These are phyloP conservation scores for Wickerhamomyces mucosus DNA, from an alignment of 805 yeast genomes.

Conservation along the genomic window DNA sequence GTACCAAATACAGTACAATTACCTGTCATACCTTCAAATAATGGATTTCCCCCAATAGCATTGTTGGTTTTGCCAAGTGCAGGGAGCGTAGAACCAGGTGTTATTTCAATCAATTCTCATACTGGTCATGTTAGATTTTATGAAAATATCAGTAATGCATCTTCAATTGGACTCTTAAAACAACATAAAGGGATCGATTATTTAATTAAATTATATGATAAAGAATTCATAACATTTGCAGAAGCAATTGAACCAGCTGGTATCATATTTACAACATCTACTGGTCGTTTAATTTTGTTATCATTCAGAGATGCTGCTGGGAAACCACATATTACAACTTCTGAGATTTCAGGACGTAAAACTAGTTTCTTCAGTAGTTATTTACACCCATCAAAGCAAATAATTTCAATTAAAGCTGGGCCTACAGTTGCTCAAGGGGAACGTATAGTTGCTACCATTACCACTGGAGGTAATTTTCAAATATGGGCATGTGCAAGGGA, in stretches of 20 bases:
- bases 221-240: slow-evolving; percentile 49
- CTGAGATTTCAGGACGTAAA: slow-evolving; percentile 20
- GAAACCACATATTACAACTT: slow-evolving; percentile 33
- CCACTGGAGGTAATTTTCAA: slow-evolving; percentile 35
- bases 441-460: slow-evolving; percentile 30
- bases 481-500: slow-evolving; percentile 39
- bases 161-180: slow-evolving; percentile 50
- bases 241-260: slow-evolving; percentile 70
- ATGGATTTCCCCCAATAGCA: slow-evolving; percentile 38
- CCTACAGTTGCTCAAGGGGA: slow-evolving; percentile 41
- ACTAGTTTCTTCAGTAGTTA: slow-evolving; percentile 25
- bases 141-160: slow-evolving; percentile 66
- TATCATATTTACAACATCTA: slow-evolving; percentile 56
- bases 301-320: slow-evolving; percentile 62
- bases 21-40: slow-evolving; percentile 21
- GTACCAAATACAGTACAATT: slow-evolving; percentile 50
- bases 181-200: slow-evolving; percentile 26
- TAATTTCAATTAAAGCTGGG: slow-evolving; percentile 52
- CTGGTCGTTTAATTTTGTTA: slow-evolving; percentile 54
- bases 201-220: slow-evolving; percentile 32
- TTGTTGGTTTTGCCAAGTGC: slow-evolving; percentile 48
- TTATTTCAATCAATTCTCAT: slow-evolving; percentile 51
- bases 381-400: slow-evolving; percentile 25
- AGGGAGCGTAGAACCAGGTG: slow-evolving; percentile 52
- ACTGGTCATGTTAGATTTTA: slow-evolving; percentile 57